Evolutionary conservation across 331 rosid species (phyloP), one percentile per base, ranked within the genome.

Genomic region (Rhamnella rubrinervis): DNA sequence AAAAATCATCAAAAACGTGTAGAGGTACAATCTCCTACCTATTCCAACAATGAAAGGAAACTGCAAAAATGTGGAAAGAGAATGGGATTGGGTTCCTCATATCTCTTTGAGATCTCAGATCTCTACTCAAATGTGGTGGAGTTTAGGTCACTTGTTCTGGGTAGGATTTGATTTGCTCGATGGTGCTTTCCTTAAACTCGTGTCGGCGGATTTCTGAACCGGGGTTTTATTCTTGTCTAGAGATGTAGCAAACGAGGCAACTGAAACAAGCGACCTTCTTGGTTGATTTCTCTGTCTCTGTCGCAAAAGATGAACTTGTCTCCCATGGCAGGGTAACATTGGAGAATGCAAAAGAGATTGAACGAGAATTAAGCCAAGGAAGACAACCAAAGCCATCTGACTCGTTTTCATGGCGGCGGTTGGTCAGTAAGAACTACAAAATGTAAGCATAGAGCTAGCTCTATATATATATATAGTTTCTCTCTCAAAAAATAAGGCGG

Each of bases 141-240:
- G 49, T 65, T 39, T 44, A 35, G 56, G 49, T 84, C 78, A 76
- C 82, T 78, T 80, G 74, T 90, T 90, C 55, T 90, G 97, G 55
- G 58, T 88, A 40, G 95, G 96, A 76, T 85, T 91, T 47, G 91
- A 87, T 8, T 78, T 79, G 87, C 90, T 92, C 55, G 72, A 47
- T 14, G 97, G 93, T 14, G 89, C 81, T 72, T 68, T 64, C 83
- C 80, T 84, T 72, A 87, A 83, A 70, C 82, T 85, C 37, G 93
- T 53, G 62, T 75, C 80, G 3, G 69, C 61, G 17, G 92, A 81
- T 78, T 66, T 77, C 86, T 71, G 53, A 55, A 69, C 80, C 68
- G 77, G 40, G 44, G 79, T 57, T 79, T 49, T 55, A 70, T 56
- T 71, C 41, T 70, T 76, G 66, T 73, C 76, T 67, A 55, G 70